Evolutionary conservation across 2,329 filamentous ascomycete species (phyloP).

Genomic region (Pseudocercospora musae): DNA sequence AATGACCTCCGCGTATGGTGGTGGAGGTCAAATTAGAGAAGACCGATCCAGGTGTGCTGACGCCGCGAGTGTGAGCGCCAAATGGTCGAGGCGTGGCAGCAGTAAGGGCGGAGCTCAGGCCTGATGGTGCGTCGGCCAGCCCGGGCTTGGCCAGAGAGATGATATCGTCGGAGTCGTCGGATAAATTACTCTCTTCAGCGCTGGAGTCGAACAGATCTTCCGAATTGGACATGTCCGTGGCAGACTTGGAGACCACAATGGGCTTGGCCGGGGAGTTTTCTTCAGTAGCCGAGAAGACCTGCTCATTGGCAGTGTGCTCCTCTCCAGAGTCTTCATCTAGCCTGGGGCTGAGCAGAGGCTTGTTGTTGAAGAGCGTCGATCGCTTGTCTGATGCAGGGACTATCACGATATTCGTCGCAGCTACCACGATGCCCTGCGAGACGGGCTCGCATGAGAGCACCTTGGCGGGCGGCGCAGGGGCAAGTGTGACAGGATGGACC

Average conservation of each 20-base stretch:
- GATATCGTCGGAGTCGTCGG: slow-evolving; percentile 91
- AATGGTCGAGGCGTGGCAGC: slow-evolving; percentile 76
- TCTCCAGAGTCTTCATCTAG: slow-evolving; percentile 34
- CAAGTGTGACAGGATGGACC: slow-evolving; percentile 83
- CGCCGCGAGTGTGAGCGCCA: slow-evolving; percentile 68
- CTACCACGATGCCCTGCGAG: slow-evolving; percentile 74
- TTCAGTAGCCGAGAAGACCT: slow-evolving; percentile 89
- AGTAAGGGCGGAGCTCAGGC: slow-evolving; percentile 74
- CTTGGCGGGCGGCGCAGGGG: slow-evolving; percentile 77
- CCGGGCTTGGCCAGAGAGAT: slow-evolving; percentile 82
- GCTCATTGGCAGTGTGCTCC: slow-evolving; percentile 77
- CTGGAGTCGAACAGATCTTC: slow-evolving; percentile 59
- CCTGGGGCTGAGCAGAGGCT: slow-evolving; percentile 30
- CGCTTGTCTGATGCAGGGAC: slow-evolving; percentile 60
- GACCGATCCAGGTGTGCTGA: slow-evolving; percentile 80
- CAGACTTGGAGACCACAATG: slow-evolving; percentile 36
- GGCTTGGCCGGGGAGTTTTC: slow-evolving; percentile 52
- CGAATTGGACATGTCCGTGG: slow-evolving; percentile 42
- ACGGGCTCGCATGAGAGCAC: slow-evolving; percentile 94
- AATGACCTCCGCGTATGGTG: slow-evolving; percentile 68
- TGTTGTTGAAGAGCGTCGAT: slow-evolving; percentile 31
- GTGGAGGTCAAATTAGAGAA: slow-evolving; percentile 84
- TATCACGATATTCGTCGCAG: slow-evolving; percentile 79
- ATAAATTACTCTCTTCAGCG: slow-evolving; percentile 70
- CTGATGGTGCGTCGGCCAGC: slow-evolving; percentile 72